Base-by-base conservation (phyloP, 2,329 filamentous ascomycete species). In the Botrytis byssoidea region DNA sequence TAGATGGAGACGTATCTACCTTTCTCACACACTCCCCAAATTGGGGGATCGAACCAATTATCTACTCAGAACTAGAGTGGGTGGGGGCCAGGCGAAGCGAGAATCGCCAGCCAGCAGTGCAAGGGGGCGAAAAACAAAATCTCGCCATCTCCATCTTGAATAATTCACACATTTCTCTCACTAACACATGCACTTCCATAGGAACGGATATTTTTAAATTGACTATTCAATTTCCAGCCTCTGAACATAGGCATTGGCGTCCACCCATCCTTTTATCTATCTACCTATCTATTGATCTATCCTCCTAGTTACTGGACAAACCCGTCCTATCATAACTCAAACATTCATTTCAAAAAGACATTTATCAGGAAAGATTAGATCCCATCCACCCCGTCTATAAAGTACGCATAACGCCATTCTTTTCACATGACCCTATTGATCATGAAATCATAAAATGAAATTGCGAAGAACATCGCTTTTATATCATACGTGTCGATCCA, bases 271-370 rank as follows among this genome's bases (percentile, higher is more conserved):
- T 42, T 40, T 55, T 55, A 55, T 55, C 25, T 14, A 69, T 57
- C 66, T 69, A 69, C 40, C 37, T 42, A n/a, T 57, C 55, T 69
- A 69, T 55, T n/a, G 48, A 68, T 57, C 48, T 69, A 69, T 69
- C n/a, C 29, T 37, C 55, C 40, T 57, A 69, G n/a, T 37, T 42
- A 69, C 48, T 44, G 48, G 48, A 69, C 66, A 57, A 57, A 42
- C 20, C 55, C 29, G 37, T 69, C 66, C 55, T 51, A 10, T 42
- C n/a, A 59, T 64, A 64, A 64, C 40, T n/a, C 40, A 40, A 59
- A 57, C 66, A 32, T 42, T 69, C 66, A 44, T 69, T 57, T 37
- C 55, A 57, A 57, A 69, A 67, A n/a, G 48, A 55, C 25, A 55
- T 55, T 55, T n/a, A 55, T 55, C 48, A 55, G 48, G 48, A 55